A percentile compares a stretch with the other conserved stretches of the same genome.
These are phyloP conservation scores for Ceratorhiza oryzae-sativae DNA, from an alignment of 1,284 basidiomycete genomes.

Conservation along the genomic window DNA sequence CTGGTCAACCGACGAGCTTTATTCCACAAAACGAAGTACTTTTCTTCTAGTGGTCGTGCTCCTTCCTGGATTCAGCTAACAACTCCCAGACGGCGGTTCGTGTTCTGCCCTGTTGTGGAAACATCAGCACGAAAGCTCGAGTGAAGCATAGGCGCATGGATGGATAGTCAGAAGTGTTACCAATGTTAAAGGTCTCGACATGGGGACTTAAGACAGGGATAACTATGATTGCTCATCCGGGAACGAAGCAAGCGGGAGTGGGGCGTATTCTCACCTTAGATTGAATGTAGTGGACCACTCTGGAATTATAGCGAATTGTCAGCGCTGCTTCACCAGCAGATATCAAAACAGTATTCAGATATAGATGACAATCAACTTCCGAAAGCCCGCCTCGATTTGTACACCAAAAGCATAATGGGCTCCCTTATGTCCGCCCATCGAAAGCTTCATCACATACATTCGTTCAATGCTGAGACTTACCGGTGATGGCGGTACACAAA, in stretches of 20 bases:
- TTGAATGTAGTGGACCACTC: neutral
- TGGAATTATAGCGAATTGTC: neutral
- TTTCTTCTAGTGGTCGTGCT: too few species aligned
- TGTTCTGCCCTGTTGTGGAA: too few species aligned
- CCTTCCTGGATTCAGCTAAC: too few species aligned
- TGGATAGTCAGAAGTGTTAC: slow-evolving; percentile 32
- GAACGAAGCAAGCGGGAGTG: neutral
- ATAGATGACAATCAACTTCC: slow-evolving; percentile 33
- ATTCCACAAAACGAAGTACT: too few species aligned
- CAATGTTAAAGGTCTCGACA: slow-evolving; percentile 33
- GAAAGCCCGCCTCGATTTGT: slow-evolving; percentile 27
- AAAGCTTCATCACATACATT: slow-evolving; percentile 17
- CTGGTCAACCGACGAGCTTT: too few species aligned
- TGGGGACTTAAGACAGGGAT: slow-evolving; percentile 34
- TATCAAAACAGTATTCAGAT: neutral
- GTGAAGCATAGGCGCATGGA: neutral
- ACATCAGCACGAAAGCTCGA: too few species aligned
- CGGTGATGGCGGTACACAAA: neutral
- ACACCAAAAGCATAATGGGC: slow-evolving; percentile 25
- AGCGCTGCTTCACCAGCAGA: neutral
- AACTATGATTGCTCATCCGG: slow-evolving; percentile 27
- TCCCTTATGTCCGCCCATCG: slow-evolving; percentile 37
- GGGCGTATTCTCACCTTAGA: slow-evolving; percentile 1
- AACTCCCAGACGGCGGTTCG: too few species aligned
- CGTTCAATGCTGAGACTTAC: neutral